These are phyloP conservation scores for Chlorella sp. DNA, from an alignment of 139 green algal species.

Conservation along the genomic window DNA sequence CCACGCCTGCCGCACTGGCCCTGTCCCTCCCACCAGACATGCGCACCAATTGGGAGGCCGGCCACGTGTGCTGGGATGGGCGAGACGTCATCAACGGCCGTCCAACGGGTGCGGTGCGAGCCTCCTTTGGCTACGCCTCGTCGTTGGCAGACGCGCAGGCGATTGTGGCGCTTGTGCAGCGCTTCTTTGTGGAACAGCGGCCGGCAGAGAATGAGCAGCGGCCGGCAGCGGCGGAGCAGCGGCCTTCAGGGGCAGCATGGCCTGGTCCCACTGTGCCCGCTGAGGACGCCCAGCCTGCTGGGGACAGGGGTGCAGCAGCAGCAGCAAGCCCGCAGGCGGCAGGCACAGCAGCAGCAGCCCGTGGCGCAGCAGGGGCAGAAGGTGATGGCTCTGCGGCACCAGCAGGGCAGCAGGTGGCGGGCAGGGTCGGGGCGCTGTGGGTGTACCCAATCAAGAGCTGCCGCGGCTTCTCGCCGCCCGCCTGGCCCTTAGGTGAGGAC, in stretches of 20 bases:
- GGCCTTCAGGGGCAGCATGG: too few species aligned
- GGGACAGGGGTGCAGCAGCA: background rate
- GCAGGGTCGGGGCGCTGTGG: slow-evolving; percentile 45
- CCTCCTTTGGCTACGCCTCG: slow-evolving; percentile 84
- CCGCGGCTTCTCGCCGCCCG: slow-evolving; percentile 18
- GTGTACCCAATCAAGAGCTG: slow-evolving; percentile 96
- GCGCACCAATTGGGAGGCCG: slow-evolving; percentile 65
- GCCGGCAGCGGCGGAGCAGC: too few species aligned
- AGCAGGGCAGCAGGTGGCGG: background rate
- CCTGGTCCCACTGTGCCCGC: too few species aligned
- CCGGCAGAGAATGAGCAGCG: too few species aligned
- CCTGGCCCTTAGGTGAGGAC: slow-evolving; percentile 60
- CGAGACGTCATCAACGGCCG: slow-evolving; percentile 78
- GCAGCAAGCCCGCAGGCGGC: too few species aligned
- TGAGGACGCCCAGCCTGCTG: too few species aligned
- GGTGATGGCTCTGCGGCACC: too few species aligned
- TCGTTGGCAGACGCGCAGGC: slow-evolving; percentile 72
- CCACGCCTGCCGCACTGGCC: too few species aligned
- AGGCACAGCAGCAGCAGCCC: background rate
- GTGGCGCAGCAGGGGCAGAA: background rate
- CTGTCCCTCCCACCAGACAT: slow-evolving; percentile 48
- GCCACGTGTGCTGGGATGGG: slow-evolving; percentile 91
- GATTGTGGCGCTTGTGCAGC: slow-evolving; percentile 51
- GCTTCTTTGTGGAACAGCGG: slow-evolving; percentile 64
- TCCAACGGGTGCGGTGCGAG: slow-evolving; percentile 78